Percentiles rank a stretch among this genome's conserved stretches.
These are phyloP conservation scores for Xylaria sp. DNA, from an alignment of 2,329 filamentous ascomycete genomes.

Conservation along the genomic window DNA sequence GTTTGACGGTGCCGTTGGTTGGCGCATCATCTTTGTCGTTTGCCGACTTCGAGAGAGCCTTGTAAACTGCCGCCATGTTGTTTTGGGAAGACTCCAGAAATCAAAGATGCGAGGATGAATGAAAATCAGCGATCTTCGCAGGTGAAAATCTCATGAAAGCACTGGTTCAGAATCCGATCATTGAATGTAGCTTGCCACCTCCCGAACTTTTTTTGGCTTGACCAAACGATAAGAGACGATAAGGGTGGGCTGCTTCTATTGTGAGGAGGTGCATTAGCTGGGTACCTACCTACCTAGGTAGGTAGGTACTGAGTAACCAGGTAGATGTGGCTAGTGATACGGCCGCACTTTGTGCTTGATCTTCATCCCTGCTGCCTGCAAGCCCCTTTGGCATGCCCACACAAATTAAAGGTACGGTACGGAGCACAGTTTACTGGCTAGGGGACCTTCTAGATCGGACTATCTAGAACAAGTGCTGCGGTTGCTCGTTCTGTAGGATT, in stretches of 20 bases:
- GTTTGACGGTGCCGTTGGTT: conserved; percentile 63
- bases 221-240: conserved; percentile 36
- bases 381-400: conserved; percentile 3
- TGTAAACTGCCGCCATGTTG: conserved; percentile 78
- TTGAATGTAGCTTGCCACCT: conserved; percentile 16
- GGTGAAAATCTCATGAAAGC: conserved; percentile 12
- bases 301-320: too few species aligned
- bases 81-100: not conserved
- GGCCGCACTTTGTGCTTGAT: not conserved
- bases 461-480: too few species aligned
- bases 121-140: not conserved
- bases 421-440: not conserved
- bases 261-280: conserved; percentile 6
- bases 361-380: conserved; percentile 9
- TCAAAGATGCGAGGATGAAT: not conserved
- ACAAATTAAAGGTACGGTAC: conserved; percentile 23
- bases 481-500: not conserved
- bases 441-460: not conserved
- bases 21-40: conserved; percentile 61
- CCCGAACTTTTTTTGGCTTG: conserved; percentile 37
- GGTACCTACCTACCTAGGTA: not conserved
- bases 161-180: not conserved
- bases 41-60: conserved; percentile 73
- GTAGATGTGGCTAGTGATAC: conserved; percentile 23
- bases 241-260: conserved; percentile 25